Conservation (phyloP, 371 early-diverging fungal genomes). For the Mucor indicus region DNA sequence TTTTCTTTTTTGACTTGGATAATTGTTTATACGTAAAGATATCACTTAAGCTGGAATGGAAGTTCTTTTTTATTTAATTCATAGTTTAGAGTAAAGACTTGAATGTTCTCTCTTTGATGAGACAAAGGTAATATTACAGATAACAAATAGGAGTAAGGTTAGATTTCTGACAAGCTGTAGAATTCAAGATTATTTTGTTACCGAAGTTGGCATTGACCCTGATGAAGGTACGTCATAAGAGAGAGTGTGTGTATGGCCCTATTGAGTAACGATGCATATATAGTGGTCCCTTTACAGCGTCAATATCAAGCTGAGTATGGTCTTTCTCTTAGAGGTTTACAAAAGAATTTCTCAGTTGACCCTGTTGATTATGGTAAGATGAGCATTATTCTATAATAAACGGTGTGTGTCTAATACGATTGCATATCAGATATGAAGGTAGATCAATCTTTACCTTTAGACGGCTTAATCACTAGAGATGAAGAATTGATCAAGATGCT, state of each 20-base stretch:
- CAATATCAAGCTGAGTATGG: slow-evolving; percentile 73
- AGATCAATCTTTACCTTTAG: slow-evolving; percentile 71
- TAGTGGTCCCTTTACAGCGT: slow-evolving; percentile 48
- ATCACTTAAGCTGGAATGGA: slow-evolving; percentile 1
- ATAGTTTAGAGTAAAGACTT: slow-evolving; percentile 32
- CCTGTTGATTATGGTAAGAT: slow-evolving; percentile 57
- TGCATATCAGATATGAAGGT: slow-evolving; percentile 56
- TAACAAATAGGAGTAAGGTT: neutral
- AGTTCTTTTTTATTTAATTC: too few relatives aligned
- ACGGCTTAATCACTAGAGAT: slow-evolving; percentile 62
- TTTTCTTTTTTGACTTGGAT: slow-evolving; percentile 85
- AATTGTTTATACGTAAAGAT: slow-evolving; percentile 76
- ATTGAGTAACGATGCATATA: too few relatives aligned
- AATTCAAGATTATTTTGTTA: slow-evolving; percentile 52
- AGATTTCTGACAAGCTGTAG: slow-evolving; percentile 16
- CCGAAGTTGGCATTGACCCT: slow-evolving; percentile 48
- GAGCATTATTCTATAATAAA: neutral
- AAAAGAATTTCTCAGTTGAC: slow-evolving; percentile 66
- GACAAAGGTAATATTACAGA: slow-evolving; percentile 37
- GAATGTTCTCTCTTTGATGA: slow-evolving; percentile 65
- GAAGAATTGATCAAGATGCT: slow-evolving; percentile 66
- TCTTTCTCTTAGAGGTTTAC: slow-evolving; percentile 74
- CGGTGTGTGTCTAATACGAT: neutral
- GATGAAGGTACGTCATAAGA: slow-evolving; percentile 47
- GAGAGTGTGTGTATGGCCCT: too few relatives aligned